Evolutionary conservation across 257 asterid genomes (phyloP), one percentile per base, ranked within the genome.

Genomic region (Solanum clarkiae): DNA sequence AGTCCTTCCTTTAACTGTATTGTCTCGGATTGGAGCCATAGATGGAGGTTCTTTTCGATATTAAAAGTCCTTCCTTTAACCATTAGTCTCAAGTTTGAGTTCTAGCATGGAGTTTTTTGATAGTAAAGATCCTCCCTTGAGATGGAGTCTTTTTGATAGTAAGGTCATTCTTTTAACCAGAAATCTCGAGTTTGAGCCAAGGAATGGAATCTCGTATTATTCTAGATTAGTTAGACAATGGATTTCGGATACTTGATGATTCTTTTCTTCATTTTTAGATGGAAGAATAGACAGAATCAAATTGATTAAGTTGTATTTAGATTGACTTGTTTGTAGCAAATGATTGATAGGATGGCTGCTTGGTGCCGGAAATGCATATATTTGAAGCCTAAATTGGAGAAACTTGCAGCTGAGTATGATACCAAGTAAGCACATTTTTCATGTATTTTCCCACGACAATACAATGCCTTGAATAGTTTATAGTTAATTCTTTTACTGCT

Each of bases 351-450:
- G 99, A 95, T 96, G 99, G 98, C 99, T 47, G 65, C 91, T 8
- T 96, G 99, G 99, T 95, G 98, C 89, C 94, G 99, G 81, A 96
- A 96, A 92, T 96, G 99, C 94, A 95, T 96, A 10, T 95, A 88
- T 87, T 84, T 96, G 91, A 92, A 92, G 90, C 99, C 98, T n/a
- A 95, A 95, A 83, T 77, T 96, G 86, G 98, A 96, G 93, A 96
- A 96, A 91, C 68, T 96, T 88, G 97, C 95, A 16, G 95, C 93
- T 10, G 99, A 96, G 20, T 94, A 79, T 79, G 97, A 96, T 68
- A 86, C 92, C 93, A 93, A 94, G 99, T 96, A 85, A 88, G 91
- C 59, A 84, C 49, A 9, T 65, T 13, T 29, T 16, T 15, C 59
- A 26, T 63, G 12, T 24, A 77, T 9, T 15, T 10, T 44, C 20